Evolutionary conservation across 345 rosid species (phyloP).

Genomic region (Odontarrhena argentea): DNA sequence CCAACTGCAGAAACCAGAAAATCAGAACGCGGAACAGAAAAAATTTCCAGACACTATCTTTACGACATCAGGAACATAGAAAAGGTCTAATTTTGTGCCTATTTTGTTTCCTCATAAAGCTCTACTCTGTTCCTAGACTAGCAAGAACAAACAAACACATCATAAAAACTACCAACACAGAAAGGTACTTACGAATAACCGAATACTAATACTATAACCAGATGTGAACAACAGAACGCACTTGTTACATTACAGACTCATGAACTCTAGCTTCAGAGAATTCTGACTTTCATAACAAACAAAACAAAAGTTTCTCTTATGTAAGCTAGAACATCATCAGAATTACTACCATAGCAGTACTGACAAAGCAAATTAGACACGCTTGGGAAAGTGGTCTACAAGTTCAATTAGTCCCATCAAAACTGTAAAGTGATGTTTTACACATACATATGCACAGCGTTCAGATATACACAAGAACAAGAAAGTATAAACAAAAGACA

Average conservation of each 20-base stretch:
- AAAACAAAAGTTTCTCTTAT: not conserved
- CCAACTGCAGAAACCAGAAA: slow-evolving; percentile 54
- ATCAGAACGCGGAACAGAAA: slow-evolving; percentile 6
- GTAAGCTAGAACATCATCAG: not conserved
- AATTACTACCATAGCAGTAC: not conserved
- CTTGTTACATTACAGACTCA: not conserved
- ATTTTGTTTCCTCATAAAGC: not conserved
- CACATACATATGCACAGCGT: not conserved
- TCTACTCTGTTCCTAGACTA: not conserved
- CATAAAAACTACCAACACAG: not conserved
- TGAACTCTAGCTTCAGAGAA: not conserved
- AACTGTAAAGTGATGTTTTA: not conserved
- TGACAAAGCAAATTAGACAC: not conserved
- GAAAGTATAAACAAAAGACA: not conserved
- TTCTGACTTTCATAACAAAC: not conserved
- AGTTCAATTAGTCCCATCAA: not conserved
- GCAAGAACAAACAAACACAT: slow-evolving; percentile 1
- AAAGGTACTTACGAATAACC: too few species aligned
- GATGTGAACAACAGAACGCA: not conserved
- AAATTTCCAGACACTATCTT: not conserved
- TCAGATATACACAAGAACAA: not conserved
- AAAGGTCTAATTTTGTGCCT: too few species aligned
- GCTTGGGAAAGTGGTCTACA: not conserved
- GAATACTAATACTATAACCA: too few species aligned
- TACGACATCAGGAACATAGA: not conserved